phyloP scores from a whole-genome alignment of 2,329 filamentous ascomycete genomes.

The Stemphylium vesicarium region DNA sequence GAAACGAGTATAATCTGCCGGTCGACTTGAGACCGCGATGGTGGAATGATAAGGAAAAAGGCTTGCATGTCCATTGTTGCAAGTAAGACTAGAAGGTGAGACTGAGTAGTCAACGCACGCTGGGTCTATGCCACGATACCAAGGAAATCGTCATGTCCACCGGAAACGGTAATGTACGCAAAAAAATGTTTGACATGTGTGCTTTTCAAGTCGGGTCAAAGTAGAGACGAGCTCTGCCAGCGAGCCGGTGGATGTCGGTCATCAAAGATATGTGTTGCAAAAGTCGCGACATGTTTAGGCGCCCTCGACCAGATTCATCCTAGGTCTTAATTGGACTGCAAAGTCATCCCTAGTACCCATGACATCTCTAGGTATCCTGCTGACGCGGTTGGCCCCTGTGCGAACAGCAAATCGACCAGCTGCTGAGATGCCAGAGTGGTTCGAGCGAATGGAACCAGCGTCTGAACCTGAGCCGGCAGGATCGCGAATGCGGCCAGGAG shows the following conservation, averaged over 20 bases:
- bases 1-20: slow-evolving; percentile 20
- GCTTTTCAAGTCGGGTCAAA: slow-evolving; percentile 28
- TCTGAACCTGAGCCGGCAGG: slow-evolving; percentile 50
- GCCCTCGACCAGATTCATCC: slow-evolving; percentile 57
- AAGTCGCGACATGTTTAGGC: slow-evolving; percentile 29
- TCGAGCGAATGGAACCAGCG: slow-evolving; percentile 65
- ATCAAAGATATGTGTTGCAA: slow-evolving; percentile 11
- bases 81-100: slow-evolving; percentile 3
- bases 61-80: slow-evolving; percentile 13
- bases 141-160: slow-evolving; percentile 39
- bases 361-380: slow-evolving; percentile 78
- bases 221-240: slow-evolving; percentile 38
- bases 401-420: slow-evolving; percentile 74
- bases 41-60: slow-evolving; percentile 17
- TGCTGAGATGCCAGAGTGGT: slow-evolving; percentile 77
- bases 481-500: slow-evolving; percentile 73
- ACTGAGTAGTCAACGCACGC: slow-evolving; percentile 27
- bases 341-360: slow-evolving; percentile 79
- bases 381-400: slow-evolving; percentile 83
- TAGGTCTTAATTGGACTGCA: slow-evolving; percentile 62
- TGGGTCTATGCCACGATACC: slow-evolving; percentile 38
- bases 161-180: slow-evolving; percentile 13
- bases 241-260: slow-evolving; percentile 32
- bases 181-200: slow-evolving; percentile 23
- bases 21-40: slow-evolving; percentile 22